These are phyloP conservation scores for Globisporangium paroecandrum DNA, from an alignment of 352 stramenopile species.

Conservation along the genomic window DNA sequence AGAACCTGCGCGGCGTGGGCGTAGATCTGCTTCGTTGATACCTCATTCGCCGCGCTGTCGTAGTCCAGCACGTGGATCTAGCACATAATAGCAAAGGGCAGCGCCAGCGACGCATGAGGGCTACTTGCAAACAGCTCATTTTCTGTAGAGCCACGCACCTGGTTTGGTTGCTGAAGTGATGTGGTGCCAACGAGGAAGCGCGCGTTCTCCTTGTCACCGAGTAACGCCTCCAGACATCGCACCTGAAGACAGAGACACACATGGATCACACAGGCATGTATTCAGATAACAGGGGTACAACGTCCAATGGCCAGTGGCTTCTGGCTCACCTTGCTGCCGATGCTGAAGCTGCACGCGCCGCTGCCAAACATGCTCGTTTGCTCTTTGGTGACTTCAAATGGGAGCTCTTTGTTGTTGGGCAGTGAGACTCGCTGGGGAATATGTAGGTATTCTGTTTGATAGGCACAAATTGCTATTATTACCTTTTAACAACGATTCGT, in stretches of 20 bases:
- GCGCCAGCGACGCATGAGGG: too few species aligned
- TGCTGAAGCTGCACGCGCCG: conserved; percentile 37
- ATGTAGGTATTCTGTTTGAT: conserved; percentile 1
- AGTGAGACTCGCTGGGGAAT: not conserved
- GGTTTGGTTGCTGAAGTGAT: conserved; percentile 60
- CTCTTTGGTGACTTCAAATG: conserved; percentile 10
- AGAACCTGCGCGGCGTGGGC: conserved; percentile 44
- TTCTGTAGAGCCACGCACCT: conserved; percentile 24
- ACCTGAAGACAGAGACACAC: conserved; percentile 24
- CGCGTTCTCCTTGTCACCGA: conserved; percentile 55
- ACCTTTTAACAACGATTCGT: not conserved
- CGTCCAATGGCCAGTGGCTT: not conserved
- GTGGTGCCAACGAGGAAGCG: conserved; percentile 70
- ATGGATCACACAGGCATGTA: not conserved
- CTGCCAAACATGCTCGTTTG: conserved; percentile 27
- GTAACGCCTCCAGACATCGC: conserved; percentile 63
- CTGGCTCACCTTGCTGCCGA: conserved; percentile 32
- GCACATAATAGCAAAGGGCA: not conserved
- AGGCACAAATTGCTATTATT: not conserved
- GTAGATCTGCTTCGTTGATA: conserved; percentile 40
- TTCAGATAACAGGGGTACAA: not conserved
- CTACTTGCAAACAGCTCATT: too few species aligned
- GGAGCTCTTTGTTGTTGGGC: not conserved
- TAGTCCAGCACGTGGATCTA: conserved; percentile 69
- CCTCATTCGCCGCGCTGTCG: conserved; percentile 32